A percentile compares a stretch with the other conserved stretches of the same genome.
These are phyloP conservation scores for Vickermania spadyakhi DNA, from an alignment of 208 protist species.

Conservation along the genomic window DNA sequence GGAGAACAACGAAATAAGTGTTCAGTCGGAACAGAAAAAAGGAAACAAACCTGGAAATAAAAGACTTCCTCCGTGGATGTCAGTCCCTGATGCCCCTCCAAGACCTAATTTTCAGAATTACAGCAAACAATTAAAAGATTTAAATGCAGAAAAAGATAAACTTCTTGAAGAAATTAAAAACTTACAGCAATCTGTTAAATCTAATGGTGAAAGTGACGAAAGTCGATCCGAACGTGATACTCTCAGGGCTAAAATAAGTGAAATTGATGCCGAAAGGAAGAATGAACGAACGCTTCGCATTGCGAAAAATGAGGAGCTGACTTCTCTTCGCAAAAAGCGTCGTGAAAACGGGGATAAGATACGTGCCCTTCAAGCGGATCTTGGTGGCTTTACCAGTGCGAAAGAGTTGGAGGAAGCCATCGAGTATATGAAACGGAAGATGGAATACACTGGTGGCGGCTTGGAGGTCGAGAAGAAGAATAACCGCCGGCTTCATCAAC, in stretches of 20 bases:
- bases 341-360: constrained; percentile 38
- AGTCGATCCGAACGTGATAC: constrained; percentile 28
- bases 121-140: constrained; percentile 22
- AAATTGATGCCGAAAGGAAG: constrained; percentile 45
- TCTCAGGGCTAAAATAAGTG: constrained; percentile 26
- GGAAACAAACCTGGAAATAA: background rate
- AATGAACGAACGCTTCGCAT: constrained; percentile 32
- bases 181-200: constrained; percentile 40
- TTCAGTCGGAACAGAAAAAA: background rate
- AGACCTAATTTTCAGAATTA: constrained; percentile 35
- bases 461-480: constrained; percentile 43
- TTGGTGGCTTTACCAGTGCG: constrained; percentile 50
- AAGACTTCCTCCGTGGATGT: constrained; percentile 43
- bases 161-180: constrained; percentile 46
- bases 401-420: constrained; percentile 71
- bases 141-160: constrained; percentile 28
- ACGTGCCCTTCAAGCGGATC: constrained; percentile 30
- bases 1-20: too few relatives aligned
- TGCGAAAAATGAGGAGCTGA: constrained; percentile 53
- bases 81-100: constrained; percentile 34
- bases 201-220: constrained; percentile 19
- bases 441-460: constrained; percentile 73
- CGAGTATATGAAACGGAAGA: constrained; percentile 48
- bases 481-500: constrained; percentile 32
- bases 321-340: constrained; percentile 37